Percentiles rank a stretch among this genome's conserved stretches.
These are phyloP conservation scores for Phytophthora kernoviae DNA, from an alignment of 352 stramenopile genomes.

Conservation along the genomic window DNA sequence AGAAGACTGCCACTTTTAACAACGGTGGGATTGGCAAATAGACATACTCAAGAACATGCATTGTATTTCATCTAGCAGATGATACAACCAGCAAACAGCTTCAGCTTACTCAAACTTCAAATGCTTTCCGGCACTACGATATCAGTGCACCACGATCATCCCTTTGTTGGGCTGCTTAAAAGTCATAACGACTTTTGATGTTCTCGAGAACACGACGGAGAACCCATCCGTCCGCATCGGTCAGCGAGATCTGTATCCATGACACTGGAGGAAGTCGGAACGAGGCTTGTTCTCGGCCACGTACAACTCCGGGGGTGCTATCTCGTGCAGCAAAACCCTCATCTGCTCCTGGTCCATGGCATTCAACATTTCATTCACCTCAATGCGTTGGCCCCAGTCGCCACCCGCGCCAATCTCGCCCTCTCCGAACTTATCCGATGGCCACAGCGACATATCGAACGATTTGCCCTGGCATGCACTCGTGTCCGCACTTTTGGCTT, in stretches of 20 bases:
- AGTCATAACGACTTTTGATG: slow-evolving; percentile 18
- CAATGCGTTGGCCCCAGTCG: no score
- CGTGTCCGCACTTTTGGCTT: no score
- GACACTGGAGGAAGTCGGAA: background rate
- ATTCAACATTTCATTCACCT: slow-evolving; percentile 21
- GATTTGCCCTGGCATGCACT: slow-evolving; percentile 19
- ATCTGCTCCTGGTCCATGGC: slow-evolving; percentile 18
- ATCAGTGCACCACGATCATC: no score
- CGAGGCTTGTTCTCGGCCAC: background rate
- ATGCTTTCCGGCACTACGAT: no score
- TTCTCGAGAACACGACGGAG: slow-evolving; percentile 12
- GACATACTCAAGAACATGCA: no score
- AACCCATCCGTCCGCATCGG: slow-evolving; percentile 14
- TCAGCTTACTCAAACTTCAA: no score
- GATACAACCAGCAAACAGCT: no score
- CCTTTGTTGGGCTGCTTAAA: no score
- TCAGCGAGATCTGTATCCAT: background rate
- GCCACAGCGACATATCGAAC: slow-evolving; percentile 42
- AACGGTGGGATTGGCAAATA: no score
- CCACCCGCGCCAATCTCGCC: slow-evolving; percentile 7
- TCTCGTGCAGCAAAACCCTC: slow-evolving; percentile 31
- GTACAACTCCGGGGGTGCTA: slow-evolving; percentile 15
- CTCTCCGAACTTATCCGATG: slow-evolving; percentile 10
- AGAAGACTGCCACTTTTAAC: no score
- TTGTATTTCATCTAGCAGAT: no score